A percentile compares a stretch with the other conserved stretches of the same genome.
These are phyloP conservation scores for Pugionium dolabratum DNA, from an alignment of 345 rosid genomes.

Conservation along the genomic window DNA sequence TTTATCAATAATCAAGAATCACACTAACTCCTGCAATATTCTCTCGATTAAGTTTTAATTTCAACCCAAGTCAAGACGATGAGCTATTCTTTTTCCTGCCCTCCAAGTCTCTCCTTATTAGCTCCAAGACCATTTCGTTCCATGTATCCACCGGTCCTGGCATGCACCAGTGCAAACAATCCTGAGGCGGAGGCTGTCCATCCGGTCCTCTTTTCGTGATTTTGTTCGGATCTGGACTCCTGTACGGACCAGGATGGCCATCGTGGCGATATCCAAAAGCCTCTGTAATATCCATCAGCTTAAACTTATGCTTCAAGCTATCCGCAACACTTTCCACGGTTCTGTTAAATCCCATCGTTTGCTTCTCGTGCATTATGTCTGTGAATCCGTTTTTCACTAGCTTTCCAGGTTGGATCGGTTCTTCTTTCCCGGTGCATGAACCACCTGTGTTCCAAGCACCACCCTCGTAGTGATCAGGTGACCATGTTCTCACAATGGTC, in stretches of 20 bases:
- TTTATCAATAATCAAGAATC: conserved; percentile 24
- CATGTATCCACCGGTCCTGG: conserved; percentile 96
- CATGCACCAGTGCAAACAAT: conserved; percentile 99
- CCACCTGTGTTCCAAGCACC: conserved; percentile 99
- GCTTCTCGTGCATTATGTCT: conserved; percentile 76
- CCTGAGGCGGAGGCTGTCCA: conserved; percentile 93
- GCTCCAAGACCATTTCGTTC: conserved; percentile 90
- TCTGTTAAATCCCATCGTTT: conserved; percentile 60
- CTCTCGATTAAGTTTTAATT: neutral
- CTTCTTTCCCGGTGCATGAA: conserved; percentile 86
- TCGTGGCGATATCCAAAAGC: conserved; percentile 87
- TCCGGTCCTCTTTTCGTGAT: conserved; percentile 72
- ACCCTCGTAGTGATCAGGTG: conserved; percentile 98
- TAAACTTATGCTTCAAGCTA: conserved; percentile 48
- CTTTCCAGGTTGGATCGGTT: conserved; percentile 61
- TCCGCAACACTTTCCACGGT: conserved; percentile 45
- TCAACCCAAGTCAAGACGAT: conserved; percentile 24
- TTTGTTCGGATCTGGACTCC: conserved; percentile 83
- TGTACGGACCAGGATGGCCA: conserved; percentile 96
- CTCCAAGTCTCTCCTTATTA: conserved; percentile 66
- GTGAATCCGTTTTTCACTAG: conserved; percentile 81
- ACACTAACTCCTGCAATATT: conserved; percentile 8
- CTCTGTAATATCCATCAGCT: conserved; percentile 84
- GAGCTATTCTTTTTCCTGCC: conserved; percentile 29
- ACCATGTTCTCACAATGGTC: conserved; percentile 75